These are phyloP conservation scores for Lunularia cruciata DNA, from an alignment of 225 moss, liverwort and hornwort genomes.

Conservation along the genomic window DNA sequence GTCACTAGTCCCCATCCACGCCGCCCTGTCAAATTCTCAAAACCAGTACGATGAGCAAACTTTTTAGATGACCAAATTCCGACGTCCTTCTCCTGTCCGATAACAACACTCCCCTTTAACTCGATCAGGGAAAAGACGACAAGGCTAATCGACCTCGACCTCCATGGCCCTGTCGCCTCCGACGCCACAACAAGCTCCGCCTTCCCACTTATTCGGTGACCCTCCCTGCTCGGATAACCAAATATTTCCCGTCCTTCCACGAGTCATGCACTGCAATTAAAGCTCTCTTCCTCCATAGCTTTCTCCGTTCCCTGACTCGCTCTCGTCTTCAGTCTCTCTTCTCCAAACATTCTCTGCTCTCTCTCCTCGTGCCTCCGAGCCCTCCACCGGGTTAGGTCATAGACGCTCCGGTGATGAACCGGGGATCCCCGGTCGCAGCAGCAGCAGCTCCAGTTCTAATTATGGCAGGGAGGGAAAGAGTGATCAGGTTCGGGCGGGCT, in stretches of 20 bases:
- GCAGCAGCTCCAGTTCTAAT: background rate
- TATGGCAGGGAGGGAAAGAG: background rate
- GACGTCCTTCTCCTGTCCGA: background rate
- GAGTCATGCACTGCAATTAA: background rate
- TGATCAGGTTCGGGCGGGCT: too few species aligned
- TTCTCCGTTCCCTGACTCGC: background rate
- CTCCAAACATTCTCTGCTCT: background rate
- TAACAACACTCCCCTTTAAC: background rate
- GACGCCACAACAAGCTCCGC: background rate
- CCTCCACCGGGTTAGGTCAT: conserved; percentile 3
- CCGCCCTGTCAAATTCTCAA: background rate
- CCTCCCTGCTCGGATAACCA: too few species aligned
- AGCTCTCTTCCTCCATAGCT: background rate
- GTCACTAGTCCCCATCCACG: background rate
- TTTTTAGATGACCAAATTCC: background rate
- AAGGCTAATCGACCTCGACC: conserved; percentile 4
- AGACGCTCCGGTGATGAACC: background rate
- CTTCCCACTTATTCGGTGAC: background rate
- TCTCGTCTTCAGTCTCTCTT: background rate
- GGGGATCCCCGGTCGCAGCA: conserved; percentile 9
- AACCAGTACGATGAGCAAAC: background rate
- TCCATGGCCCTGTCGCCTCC: background rate
- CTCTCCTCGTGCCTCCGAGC: background rate
- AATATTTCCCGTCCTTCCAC: background rate
- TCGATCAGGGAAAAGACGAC: background rate